These are phyloP conservation scores for Colletotrichum somersetense DNA, from an alignment of 2,329 filamentous ascomycete genomes.

Conservation along the genomic window DNA sequence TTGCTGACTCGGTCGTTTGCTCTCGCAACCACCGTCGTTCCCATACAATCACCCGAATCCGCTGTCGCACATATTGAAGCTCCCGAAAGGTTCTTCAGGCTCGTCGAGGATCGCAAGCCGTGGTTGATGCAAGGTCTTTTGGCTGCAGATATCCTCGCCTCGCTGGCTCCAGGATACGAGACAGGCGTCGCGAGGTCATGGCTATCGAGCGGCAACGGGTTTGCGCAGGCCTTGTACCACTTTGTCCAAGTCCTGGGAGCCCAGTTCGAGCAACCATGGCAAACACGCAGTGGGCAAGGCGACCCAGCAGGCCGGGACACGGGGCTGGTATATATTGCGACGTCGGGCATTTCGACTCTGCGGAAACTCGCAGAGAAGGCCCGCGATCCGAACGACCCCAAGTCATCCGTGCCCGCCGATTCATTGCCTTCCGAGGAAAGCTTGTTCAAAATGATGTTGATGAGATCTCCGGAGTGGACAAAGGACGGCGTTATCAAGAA, in stretches of 20 bases:
- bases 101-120: conserved; percentile 87
- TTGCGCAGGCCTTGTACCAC: conserved; percentile 82
- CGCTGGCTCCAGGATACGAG: conserved; percentile 79
- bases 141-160: conserved; percentile 88
- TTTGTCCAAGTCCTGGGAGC: conserved; percentile 80
- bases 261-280: conserved; percentile 64
- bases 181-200: conserved; percentile 80
- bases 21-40: conserved; percentile 86
- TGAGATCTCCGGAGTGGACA: conserved; percentile 72
- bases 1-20: conserved; percentile 89
- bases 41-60: conserved; percentile 64
- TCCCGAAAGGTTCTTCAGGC: conserved; percentile 57
- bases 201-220: conserved; percentile 86
- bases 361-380: conserved; percentile 77
- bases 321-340: conserved; percentile 73
- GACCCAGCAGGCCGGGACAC: conserved; percentile 52
- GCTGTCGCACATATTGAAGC: conserved; percentile 42
- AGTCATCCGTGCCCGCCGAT: conserved; percentile 66
- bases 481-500: conserved; percentile 77
- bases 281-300: conserved; percentile 51
- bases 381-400: conserved; percentile 65
- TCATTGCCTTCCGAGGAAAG: conserved; percentile 76
- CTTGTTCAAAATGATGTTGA: conserved; percentile 75
- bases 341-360: conserved; percentile 76
- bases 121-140: conserved; percentile 93